Percentiles rank a stretch among this genome's conserved stretches.
phyloP scores from a whole-genome alignment of 495 filamentous ascomycete species.

The Penicillium riverlandense region DNA sequence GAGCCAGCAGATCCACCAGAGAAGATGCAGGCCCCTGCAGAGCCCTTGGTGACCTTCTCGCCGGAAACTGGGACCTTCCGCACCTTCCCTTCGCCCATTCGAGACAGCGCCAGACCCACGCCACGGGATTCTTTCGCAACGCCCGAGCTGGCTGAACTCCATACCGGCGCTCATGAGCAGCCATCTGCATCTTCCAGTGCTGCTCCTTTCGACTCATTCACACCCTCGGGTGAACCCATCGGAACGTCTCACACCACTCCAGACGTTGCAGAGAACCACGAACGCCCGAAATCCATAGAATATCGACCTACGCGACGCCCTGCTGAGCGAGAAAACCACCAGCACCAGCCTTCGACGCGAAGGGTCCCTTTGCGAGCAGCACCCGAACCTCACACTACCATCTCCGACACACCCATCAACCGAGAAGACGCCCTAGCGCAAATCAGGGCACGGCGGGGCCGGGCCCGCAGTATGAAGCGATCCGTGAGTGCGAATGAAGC shows the following conservation, averaged over 20 bases:
- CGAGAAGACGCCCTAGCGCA: constrained; percentile 46
- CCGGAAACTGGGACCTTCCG: constrained; percentile 44
- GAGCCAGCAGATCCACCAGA: constrained; percentile 20
- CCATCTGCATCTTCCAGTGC: constrained; percentile 6
- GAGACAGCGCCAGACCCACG: constrained; percentile 17
- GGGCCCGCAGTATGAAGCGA: constrained; percentile 39
- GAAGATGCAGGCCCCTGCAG: constrained; percentile 21
- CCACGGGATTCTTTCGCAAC: constrained; percentile 7
- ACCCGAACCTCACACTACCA: constrained; percentile 10
- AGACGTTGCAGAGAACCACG: background rate
- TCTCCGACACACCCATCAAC: constrained; percentile 38
- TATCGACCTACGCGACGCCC: constrained; percentile 4
- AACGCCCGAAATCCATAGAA: constrained; percentile 4
- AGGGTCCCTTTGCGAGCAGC: constrained; percentile 26
- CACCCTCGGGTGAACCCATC: constrained; percentile 11
- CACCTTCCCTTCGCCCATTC: constrained; percentile 34
- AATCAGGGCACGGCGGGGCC: constrained; percentile 40
- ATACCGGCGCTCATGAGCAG: background rate
- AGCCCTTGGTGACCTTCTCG: constrained; percentile 39
- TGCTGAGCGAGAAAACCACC: constrained; percentile 3
- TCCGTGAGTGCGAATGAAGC: constrained; percentile 35
- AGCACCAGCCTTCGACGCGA: constrained; percentile 20
- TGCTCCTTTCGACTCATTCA: constrained; percentile 8
- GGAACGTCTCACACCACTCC: background rate
- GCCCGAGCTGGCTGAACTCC: constrained; percentile 1